These are phyloP conservation scores for Parasarocladium wereldwijsianum DNA, from an alignment of 2,329 filamentous ascomycete species.

Conservation along the genomic window DNA sequence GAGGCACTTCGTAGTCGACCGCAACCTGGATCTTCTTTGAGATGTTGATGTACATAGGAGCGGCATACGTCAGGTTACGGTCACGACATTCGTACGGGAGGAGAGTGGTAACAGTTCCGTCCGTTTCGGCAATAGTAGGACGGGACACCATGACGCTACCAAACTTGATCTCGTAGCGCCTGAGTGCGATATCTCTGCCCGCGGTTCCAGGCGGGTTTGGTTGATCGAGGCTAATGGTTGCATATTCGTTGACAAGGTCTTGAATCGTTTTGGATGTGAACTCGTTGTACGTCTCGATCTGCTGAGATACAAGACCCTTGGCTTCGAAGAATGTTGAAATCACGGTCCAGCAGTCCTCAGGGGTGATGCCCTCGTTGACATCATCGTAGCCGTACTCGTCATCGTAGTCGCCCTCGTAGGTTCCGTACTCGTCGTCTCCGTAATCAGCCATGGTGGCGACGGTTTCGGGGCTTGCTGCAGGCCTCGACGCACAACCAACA, in stretches of 20 bases:
- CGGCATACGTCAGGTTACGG: slow-evolving; percentile 90
- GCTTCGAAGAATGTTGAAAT: slow-evolving; percentile 94
- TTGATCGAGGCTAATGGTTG: slow-evolving; percentile 83
- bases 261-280: slow-evolving; percentile 92
- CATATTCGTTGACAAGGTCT: slow-evolving; percentile 85
- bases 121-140: slow-evolving; percentile 83
- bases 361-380: slow-evolving; percentile 60
- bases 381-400: slow-evolving; percentile 30
- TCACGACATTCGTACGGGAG: slow-evolving; percentile 90
- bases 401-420: slow-evolving; percentile 37
- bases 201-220: slow-evolving; percentile 65
- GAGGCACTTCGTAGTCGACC: slow-evolving; percentile 54
- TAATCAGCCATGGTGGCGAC: slow-evolving; percentile 40
- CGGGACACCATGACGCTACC: slow-evolving; percentile 78
- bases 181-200: slow-evolving; percentile 68
- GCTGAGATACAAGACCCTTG: slow-evolving; percentile 92
- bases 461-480: too few relatives aligned
- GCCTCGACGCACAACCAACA: too few relatives aligned
- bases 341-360: slow-evolving; percentile 96
- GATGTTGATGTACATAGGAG: slow-evolving; percentile 80
- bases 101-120: slow-evolving; percentile 73
- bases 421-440: slow-evolving; percentile 22
- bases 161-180: slow-evolving; percentile 91
- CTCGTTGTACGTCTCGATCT: slow-evolving; percentile 96
- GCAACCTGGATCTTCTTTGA: slow-evolving; percentile 73